Base-by-base conservation (phyloP, 2,329 filamentous ascomycete species). In the Monilinia aucupariae region DNA sequence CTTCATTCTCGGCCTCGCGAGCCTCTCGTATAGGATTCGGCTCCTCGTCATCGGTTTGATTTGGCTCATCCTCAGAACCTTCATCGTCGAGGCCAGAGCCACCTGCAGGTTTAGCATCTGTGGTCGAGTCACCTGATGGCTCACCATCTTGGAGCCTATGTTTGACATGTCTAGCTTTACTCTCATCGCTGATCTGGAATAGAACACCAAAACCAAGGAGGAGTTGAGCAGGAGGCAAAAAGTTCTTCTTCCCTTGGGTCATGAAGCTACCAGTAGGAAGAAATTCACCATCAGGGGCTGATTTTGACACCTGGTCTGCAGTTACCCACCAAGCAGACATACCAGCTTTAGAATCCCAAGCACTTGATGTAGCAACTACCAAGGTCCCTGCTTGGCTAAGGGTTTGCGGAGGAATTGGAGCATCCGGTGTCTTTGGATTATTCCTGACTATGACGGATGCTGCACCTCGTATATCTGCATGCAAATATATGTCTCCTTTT, bases 311-410 rank as follows among this genome's bases (percentile, higher is more conserved):
- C 74, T 97, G 92, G 61, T 93, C 87, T 2, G 90, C 88, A 66
- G 88, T 86, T 0, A 96, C 93, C 94, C 94, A 99, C 88, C 91
- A 99, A 10, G 93, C 92, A 22, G 90, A 88, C 90, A 97, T 96
- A 20, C 91, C 85, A 10, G 93, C 93, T 75, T 99, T 99, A 1
- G 90, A 93, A 65, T 97, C 94, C 94, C 94, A 99, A 0, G 93
- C 94, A 63, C 81, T 88, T 1, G 92, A 97, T 10, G 90, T 89
- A 66, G 90, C 91, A 6, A 99, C 89, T 0, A 89, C 87, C 37
- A 97, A 78, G 51, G 87, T 88, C 0, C 94, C 94, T 4, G 94
- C 94, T 77, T 99, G 94, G 0, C 91, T 89, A 3, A 99, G 78
- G 0, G 94, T 97, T 1, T 91, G 90, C 0, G 94, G 94, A 3